Evolutionary conservation across 768 basidiomycete species (phyloP).

Genomic region (Serendipita sp.): DNA sequence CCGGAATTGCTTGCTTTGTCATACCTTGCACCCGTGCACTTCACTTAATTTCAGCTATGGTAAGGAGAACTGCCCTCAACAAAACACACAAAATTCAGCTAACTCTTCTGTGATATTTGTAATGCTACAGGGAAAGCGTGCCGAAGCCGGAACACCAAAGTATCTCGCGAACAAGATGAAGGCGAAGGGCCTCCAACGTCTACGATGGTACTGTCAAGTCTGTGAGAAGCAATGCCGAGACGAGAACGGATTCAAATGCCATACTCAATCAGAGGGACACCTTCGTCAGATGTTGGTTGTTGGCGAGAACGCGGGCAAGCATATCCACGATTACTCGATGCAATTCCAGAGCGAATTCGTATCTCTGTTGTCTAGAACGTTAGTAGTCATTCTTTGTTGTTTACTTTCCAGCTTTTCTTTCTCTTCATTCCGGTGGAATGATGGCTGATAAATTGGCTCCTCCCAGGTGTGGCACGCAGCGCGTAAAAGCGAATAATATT

Average conservation of each 20-base stretch:
- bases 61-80: too few species aligned
- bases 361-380: constrained; percentile 73
- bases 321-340: constrained; percentile 78
- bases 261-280: constrained; percentile 75
- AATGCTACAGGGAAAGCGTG: not conserved
- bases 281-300: constrained; percentile 95
- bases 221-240: constrained; percentile 98
- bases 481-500: constrained; percentile 85
- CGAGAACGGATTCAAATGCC: constrained; percentile 98
- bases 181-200: constrained; percentile 86
- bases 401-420: not conserved
- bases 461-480: constrained; percentile 76
- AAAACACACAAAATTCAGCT: too few species aligned
- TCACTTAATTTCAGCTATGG: too few species aligned
- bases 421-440: not conserved
- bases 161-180: constrained; percentile 93
- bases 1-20: too few species aligned
- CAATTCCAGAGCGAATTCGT: constrained; percentile 90
- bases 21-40: too few species aligned
- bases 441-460: too few species aligned
- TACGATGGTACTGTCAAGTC: constrained; percentile 98
- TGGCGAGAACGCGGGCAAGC: constrained; percentile 81
- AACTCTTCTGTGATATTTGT: too few species aligned
- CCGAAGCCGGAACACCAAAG: constrained; percentile 70
- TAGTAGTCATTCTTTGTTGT: constrained; percentile 16